Evolutionary conservation across 2,329 filamentous ascomycete species (phyloP), one percentile per base, ranked within the genome.

Genomic region (Verticillium dahliae): DNA sequence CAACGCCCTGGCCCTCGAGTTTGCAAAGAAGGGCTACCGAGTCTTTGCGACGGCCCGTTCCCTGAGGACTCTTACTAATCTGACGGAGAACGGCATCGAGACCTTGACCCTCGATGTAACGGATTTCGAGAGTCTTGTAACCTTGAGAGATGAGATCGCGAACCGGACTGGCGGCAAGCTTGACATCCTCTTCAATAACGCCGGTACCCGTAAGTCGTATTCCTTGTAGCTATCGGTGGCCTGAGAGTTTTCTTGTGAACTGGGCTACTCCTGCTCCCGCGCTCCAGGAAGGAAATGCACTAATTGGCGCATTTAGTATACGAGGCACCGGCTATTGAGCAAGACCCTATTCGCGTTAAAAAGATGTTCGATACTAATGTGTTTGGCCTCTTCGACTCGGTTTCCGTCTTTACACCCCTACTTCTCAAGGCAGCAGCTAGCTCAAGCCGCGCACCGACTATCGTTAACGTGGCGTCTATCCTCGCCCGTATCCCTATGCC

Each of bases 141-240:
- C 61, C 5, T 3, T 62, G 2, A 66, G 65, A 45, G 57, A 50
- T 66, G 62, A 67, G 15, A 71, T 81, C 45, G 61, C 68, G 2
- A 60, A 63, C 9, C 67, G 71, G 10, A 75, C 76, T 0, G 75
- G 70, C 41, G 74, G 74, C 18, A 72, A 67, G 22, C 67, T 81
- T 13, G 75, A 80, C 62, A 72, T 80, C 41, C 71, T 81, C 15
- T 69, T 80, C 63, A 79, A 80, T 66, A 78, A 79, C 65, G 75
- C 78, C 1, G 78, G 73, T 14, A 65, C 68, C 50, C 70, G 69
- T 71, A 62, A 34, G 63, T 35, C 27, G 1, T 31, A 31, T 5
- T 31, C 27, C 27, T 31, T 31, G 27, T 4, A 31, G 27, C 27
- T 31, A 31, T 31, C 27, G 27, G 27, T 31, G 5, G 5, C 27